Percentiles rank a stretch among this genome's conserved stretches.
Evolutionary conservation across 306 rosid species (phyloP).

Genomic region (Casuarina cunninghamiana): DNA sequence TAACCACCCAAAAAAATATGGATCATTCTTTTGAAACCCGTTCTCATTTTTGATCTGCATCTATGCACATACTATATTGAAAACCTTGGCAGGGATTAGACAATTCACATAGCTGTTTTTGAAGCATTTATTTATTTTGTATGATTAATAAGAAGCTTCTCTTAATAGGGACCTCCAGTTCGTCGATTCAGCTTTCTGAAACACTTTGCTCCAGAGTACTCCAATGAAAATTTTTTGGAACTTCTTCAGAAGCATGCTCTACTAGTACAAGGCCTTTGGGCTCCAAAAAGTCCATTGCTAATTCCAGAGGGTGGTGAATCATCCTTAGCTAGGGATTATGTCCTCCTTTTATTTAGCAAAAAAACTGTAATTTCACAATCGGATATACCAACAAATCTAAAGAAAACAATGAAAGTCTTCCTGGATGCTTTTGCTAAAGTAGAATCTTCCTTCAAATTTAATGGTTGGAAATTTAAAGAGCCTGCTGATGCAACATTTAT

Average conservation of each 20-base stretch:
- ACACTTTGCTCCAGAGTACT: slow-evolving; percentile 73
- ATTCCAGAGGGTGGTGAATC: slow-evolving; percentile 29
- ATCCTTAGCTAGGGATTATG: slow-evolving; percentile 52
- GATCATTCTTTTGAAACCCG: not conserved
- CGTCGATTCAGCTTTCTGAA: slow-evolving; percentile 65
- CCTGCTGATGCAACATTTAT: slow-evolving; percentile 54
- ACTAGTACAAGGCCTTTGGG: slow-evolving; percentile 76
- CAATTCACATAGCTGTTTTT: not conserved
- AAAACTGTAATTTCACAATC: slow-evolving; percentile 47
- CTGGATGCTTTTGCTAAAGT: slow-evolving; percentile 56
- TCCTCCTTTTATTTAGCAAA: slow-evolving; percentile 49
- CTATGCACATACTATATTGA: not conserved
- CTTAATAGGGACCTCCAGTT: slow-evolving; percentile 60
- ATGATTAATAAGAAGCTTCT: slow-evolving; percentile 18
- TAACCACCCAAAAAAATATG: not conserved
- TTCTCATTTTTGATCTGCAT: not conserved
- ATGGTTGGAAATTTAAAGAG: slow-evolving; percentile 42
- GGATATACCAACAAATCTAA: slow-evolving; percentile 33
- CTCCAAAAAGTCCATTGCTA: slow-evolving; percentile 58
- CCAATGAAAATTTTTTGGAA: slow-evolving; percentile 50
- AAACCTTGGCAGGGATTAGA: not conserved
- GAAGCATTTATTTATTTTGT: not conserved
- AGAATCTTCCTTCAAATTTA: slow-evolving; percentile 33
- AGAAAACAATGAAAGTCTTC: slow-evolving; percentile 28
- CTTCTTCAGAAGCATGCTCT: slow-evolving; percentile 63